Conservation (phyloP, 495 filamentous ascomycete genomes). For the Penicillium tannophilum region DNA sequence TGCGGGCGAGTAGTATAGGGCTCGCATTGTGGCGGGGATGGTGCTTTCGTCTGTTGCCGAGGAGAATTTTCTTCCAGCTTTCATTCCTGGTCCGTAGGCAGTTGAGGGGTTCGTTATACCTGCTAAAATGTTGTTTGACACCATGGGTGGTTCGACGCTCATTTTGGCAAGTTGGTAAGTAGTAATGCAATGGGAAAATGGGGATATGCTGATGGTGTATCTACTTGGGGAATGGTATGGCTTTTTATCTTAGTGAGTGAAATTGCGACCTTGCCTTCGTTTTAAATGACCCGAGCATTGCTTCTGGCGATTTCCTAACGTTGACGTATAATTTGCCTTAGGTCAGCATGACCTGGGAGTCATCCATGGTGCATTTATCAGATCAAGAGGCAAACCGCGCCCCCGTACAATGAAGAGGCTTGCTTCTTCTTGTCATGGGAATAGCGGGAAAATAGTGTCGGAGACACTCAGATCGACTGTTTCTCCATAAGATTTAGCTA, state of each 20-base stretch:
- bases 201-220: not conserved
- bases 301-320: conserved; percentile 1
- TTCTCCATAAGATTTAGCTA: not conserved
- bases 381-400: not conserved
- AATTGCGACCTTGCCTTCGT: not conserved
- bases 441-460: not conserved
- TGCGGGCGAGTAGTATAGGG: conserved; percentile 38
- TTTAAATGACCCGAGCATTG: not conserved
- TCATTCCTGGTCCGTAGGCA: not conserved
- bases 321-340: conserved; percentile 6
- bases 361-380: conserved; percentile 1
- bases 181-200: not conserved
- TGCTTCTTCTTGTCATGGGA: not conserved
- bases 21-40: conserved; percentile 42
- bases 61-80: not conserved
- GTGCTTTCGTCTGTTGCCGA: conserved; percentile 11
- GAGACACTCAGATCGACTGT: not conserved
- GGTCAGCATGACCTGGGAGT: not conserved
- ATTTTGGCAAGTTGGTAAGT: not conserved
- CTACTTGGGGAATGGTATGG: not conserved
- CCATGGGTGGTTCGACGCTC: conserved; percentile 4
- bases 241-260: not conserved
- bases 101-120: conserved; percentile 3
- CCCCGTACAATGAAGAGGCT: not conserved
- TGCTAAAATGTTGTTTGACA: not conserved